A percentile compares a stretch with the other conserved stretches of the same genome.
phyloP scores from a whole-genome alignment of 139 green algal genomes.

The Closterium sp. region DNA sequence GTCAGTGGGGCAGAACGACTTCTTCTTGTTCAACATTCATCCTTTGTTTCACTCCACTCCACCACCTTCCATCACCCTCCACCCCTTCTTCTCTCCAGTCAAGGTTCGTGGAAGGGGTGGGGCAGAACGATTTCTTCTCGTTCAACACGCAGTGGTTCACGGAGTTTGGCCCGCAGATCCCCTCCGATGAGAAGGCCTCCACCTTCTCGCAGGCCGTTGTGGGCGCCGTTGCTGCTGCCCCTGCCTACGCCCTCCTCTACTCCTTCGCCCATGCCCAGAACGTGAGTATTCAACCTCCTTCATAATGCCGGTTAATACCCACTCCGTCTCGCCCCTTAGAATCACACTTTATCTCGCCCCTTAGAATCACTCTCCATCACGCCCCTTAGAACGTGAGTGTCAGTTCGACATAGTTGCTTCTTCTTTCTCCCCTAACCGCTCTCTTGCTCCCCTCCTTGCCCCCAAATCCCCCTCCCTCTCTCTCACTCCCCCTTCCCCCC shows the following conservation, averaged over 20 bases:
- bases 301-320: background rate
- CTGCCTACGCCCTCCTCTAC: background rate
- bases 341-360: background rate
- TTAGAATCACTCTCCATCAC: background rate
- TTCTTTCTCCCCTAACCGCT: too few species aligned
- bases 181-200: background rate
- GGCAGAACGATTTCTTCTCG: background rate
- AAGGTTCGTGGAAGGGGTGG: background rate
- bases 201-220: background rate
- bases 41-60: too few species aligned
- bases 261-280: background rate
- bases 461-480: too few species aligned
- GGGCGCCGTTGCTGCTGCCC: background rate
- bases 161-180: background rate
- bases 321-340: background rate
- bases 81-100: background rate
- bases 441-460: too few species aligned
- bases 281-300: background rate
- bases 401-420: too few species aligned
- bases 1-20: background rate
- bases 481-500: too few species aligned
- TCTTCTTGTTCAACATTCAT: background rate
- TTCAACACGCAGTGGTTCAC: background rate
- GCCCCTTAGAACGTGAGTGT: too few species aligned
- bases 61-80: background rate